These are phyloP conservation scores for Fusarium setosum DNA, from an alignment of 2,329 filamentous ascomycete species.

Conservation along the genomic window DNA sequence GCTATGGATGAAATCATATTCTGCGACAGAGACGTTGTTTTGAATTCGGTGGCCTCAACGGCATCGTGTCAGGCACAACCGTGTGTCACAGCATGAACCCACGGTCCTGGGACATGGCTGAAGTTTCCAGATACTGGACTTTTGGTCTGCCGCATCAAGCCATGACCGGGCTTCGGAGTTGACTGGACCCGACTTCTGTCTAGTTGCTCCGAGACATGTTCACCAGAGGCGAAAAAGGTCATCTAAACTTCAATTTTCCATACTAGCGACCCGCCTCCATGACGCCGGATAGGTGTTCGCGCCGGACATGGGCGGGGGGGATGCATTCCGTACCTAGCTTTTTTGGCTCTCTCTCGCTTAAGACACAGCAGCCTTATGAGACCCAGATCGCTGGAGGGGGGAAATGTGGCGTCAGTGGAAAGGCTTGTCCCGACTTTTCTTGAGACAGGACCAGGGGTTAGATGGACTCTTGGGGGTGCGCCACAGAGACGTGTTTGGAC, in stretches of 20 bases:
- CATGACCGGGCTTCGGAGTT: too few relatives aligned
- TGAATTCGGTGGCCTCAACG: constrained; percentile 4
- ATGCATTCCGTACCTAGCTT: neutral
- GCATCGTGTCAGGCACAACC: neutral
- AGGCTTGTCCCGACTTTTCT: neutral
- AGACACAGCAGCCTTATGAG: neutral
- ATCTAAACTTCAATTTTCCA: neutral
- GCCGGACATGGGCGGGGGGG: neutral
- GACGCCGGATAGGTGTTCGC: constrained; percentile 5
- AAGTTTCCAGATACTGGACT: too few relatives aligned
- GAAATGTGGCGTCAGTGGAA: neutral
- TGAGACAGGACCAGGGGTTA: neutral
- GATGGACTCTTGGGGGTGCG: too few relatives aligned
- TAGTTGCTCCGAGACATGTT: too few relatives aligned
- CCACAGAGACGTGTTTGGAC: too few relatives aligned
- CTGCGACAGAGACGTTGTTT: too few relatives aligned
- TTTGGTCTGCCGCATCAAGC: too few relatives aligned
- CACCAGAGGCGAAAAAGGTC: too few relatives aligned
- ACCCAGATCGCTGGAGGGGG: neutral
- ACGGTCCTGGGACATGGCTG: neutral
- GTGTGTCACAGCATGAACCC: too few relatives aligned
- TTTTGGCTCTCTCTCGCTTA: neutral
- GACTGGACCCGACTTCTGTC: too few relatives aligned
- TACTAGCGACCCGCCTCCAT: neutral
- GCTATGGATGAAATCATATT: too few relatives aligned